Base-by-base conservation (phyloP, 2,329 filamentous ascomycete genomes). In the Aspergillus aculeatinus region DNA sequence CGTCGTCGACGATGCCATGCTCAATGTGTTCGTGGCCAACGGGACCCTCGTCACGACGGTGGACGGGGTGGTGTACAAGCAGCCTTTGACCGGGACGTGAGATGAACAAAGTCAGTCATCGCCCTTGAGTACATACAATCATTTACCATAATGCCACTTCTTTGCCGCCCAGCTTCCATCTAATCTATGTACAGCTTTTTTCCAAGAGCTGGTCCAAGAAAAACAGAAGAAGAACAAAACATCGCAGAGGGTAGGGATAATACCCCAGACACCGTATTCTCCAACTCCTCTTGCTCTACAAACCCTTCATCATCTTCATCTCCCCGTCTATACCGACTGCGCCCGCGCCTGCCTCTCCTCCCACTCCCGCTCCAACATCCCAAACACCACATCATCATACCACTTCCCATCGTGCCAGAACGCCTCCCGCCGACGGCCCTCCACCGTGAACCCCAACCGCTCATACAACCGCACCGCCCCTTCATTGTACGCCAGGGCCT, bases 21-120 rank as follows among this genome's bases (percentile, higher is more conserved):
- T 59, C 4, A 81, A 80, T 47, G 69, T 76, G 0, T 80, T 80
- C 62, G 60, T 76, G 7, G 76, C 78, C 0, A 80, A 75, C 59
- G 79, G 79, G 1, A 77, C 73, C 0, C 55, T 80, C 57, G 74
- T 66, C 2, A 80, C 76, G 1, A 74, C 67, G 0, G 57, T 79
- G 31, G 72, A 78, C 58, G 77, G 75, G 0, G 62, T 68, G 1
- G 62, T 60, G 27, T 81, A 76, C 62, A 58, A 65, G 3, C 79
- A 80, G 64, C 79, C 79, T 5, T 65, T 62, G 0, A 77, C 79
- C 60, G 72, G 71, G 5, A 70, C 72, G 27, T 29, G 27, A 23
- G 23, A 23, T 23, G 1, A 23, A 23, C 23, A 23, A 4, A 23
- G 1, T 23, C 23, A 23, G 4, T 23, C 1, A 4, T 23, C 4